Evolutionary conservation across 768 basidiomycete species (phyloP).

Genomic region (Boletus fagicola): DNA sequence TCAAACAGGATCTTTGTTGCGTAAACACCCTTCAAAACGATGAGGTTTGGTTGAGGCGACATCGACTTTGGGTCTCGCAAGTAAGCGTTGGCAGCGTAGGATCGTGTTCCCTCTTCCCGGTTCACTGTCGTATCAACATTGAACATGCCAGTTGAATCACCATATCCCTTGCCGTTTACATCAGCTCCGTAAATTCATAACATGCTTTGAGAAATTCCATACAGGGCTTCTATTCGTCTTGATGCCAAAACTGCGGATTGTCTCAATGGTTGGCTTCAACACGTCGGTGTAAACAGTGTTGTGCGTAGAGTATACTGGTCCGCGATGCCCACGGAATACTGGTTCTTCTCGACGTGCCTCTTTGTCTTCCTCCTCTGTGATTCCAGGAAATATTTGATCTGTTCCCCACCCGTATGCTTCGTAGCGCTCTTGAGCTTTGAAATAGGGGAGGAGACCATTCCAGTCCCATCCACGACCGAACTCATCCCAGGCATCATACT

Average conservation of each 20-base stretch:
- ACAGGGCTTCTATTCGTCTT: conserved; percentile 16
- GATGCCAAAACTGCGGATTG: conserved; percentile 8
- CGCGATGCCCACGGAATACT: conserved; percentile 11
- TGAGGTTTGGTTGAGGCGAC: conserved; percentile 10
- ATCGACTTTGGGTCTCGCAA: conserved; percentile 8
- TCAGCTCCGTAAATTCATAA: not conserved
- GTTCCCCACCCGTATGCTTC: conserved; percentile 6
- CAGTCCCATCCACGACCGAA: conserved; percentile 20
- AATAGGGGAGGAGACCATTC: conserved; percentile 15
- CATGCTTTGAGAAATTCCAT: not conserved
- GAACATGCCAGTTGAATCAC: conserved; percentile 18
- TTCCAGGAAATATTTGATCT: conserved; percentile 16
- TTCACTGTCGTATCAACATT: conserved; percentile 20
- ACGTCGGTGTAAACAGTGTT: conserved; percentile 16
- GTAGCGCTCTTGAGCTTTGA: conserved; percentile 16
- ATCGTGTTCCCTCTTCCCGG: conserved; percentile 13
- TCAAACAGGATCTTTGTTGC: conserved; percentile 15
- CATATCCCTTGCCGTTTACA: conserved; percentile 4
- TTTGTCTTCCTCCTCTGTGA: conserved; percentile 10
- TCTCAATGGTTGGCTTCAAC: conserved; percentile 11
- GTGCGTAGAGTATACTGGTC: conserved; percentile 15
- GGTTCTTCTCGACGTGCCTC: conserved; percentile 9
- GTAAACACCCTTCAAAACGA: conserved; percentile 7
- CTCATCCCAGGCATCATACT: conserved; percentile 21
- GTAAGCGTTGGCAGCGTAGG: conserved; percentile 21